Base-by-base conservation (phyloP, 106 monocot species). In the Acanthochlamys bracteata region DNA sequence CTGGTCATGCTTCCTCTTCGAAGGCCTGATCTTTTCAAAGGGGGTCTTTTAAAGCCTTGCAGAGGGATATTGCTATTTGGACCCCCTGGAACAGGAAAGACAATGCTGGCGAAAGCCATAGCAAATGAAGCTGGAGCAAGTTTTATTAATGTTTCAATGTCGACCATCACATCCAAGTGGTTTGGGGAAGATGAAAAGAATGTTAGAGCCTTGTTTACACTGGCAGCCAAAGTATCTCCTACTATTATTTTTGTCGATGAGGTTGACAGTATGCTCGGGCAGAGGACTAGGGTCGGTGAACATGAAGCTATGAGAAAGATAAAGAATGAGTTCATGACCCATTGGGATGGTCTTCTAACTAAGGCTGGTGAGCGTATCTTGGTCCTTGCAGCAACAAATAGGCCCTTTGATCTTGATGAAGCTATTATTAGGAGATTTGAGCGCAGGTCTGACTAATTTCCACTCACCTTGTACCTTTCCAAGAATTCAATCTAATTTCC, bases 101-200 rank as follows among this genome's bases (percentile, higher is more conserved):
- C 68, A 25, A 69, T 69, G 68, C 41, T 69, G 20, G 68, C 68
- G 8, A 69, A 69, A 41, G 68, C 68, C 9, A 58, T 69, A 43
- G 68, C 68, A 23, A 57, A 63, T 63, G 63, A 63, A 63, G 63
- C 63, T 42, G 63, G 63, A 63, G 63, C 63, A 63, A 63, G 63
- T 58, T 69, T 69, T 42, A 69, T 69, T n/a, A 69, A 69, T 59
- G 68, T 69, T 58, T 69, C 68, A 23, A 69, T 69, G 68, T 69
- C 68, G 8, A 58, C 68, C 23, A 69, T 69, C 24, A 55, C 68
- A 25, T 58, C 68, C 24, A 69, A 69, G 25, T 69, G 68, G 68
- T 69, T 69, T 58, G 68, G 68, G 40, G 68, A 69, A 17, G 55
- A 55, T 59, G 68, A 69, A 21, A 69, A 58, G 24, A 58, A 69